These are phyloP conservation scores for Blastocystis sp. DNA, from an alignment of 352 stramenopile genomes.

Conservation along the genomic window DNA sequence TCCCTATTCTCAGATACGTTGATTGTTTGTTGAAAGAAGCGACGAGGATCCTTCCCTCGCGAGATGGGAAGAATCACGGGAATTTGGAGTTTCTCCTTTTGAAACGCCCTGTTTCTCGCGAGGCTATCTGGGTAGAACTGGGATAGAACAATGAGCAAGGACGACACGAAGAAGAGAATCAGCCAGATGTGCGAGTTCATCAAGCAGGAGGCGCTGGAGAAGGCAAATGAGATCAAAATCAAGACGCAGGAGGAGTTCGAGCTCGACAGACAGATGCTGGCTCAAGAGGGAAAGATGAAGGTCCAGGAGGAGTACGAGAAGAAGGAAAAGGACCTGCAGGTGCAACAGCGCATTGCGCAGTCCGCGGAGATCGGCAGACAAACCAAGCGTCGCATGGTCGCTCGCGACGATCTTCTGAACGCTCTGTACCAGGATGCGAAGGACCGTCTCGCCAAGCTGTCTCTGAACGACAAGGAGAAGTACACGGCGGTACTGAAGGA, in stretches of 20 bases:
- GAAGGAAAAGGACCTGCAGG: constrained; percentile 94
- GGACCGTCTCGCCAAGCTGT: constrained; percentile 75
- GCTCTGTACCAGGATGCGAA: constrained; percentile 71
- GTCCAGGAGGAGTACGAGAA: constrained; percentile 94
- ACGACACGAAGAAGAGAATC: constrained; percentile 84
- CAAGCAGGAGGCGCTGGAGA: constrained; percentile 96
- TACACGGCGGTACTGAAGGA: constrained; percentile 90
- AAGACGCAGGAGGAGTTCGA: constrained; percentile 98
- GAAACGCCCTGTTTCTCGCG: background rate
- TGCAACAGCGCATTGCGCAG: constrained; percentile 76
- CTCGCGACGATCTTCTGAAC: constrained; percentile 84
- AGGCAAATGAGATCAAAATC: constrained; percentile 95
- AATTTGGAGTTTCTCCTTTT: background rate
- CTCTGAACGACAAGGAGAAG: constrained; percentile 80
- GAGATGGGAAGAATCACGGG: background rate
- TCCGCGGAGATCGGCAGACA: constrained; percentile 60
- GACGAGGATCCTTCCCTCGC: too few species aligned
- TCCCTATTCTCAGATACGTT: too few species aligned
- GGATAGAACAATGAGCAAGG: constrained; percentile 78
- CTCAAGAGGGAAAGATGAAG: constrained; percentile 94
- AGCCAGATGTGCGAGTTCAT: constrained; percentile 98
- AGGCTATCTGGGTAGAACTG: constrained; percentile 20
- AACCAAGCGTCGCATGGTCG: constrained; percentile 86
- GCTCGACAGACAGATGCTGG: constrained; percentile 95
- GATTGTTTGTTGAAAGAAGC: too few species aligned